Evolutionary conservation across 176 grass and related monocot genomes (phyloP), one percentile per base, ranked within the genome.

Genomic region (Eleusine indica): DNA sequence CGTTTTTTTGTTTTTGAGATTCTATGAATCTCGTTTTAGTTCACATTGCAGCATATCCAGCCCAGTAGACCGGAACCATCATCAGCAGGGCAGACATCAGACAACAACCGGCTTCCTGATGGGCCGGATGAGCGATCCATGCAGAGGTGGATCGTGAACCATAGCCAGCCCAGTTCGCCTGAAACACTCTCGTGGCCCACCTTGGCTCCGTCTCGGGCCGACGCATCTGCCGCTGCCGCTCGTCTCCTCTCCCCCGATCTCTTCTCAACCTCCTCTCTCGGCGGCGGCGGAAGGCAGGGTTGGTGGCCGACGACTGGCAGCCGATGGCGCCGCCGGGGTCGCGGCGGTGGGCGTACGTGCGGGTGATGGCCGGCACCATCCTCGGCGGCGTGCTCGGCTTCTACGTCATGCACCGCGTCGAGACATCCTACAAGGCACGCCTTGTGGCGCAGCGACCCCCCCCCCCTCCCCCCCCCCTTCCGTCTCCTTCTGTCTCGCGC

Each of bases 381-480:
- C 83, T 91, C 40, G 95, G 95, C 38, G 96, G 96, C 54, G 66
- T 28, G 73, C 74, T 98, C 28, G 92, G 91, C 29, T 95, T 95
- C 84, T 95, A 93, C 60, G 93, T 94, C 71, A 98, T 93, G 96
- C 96, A 98, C 85, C 91, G 89, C 6, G 16, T 94, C 44, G 93
- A 98, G 87, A 83, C 35, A 39, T 94, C 85, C 67, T 95, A 94
- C 86, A 98, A 98, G 96, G 96, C 70, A 85, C 82, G 53, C 22
- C 56, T 10, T 37, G 14, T 29, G 49, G 29, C 54, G 54, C 66
- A 12, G 3, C 14, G 11, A 22, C 13, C 43, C 11, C 47, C 48
- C 39, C 25, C 25, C 25, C 25, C 25, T 0, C 25, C 25, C 0
- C 25, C 25, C 25, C 25, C 25, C 25, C 25, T n/a, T n/a, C n/a